A percentile compares a stretch with the other conserved stretches of the same genome.
Evolutionary conservation across 2,329 filamentous ascomycete genomes (phyloP).

Genomic region (Xylaria sp.): DNA sequence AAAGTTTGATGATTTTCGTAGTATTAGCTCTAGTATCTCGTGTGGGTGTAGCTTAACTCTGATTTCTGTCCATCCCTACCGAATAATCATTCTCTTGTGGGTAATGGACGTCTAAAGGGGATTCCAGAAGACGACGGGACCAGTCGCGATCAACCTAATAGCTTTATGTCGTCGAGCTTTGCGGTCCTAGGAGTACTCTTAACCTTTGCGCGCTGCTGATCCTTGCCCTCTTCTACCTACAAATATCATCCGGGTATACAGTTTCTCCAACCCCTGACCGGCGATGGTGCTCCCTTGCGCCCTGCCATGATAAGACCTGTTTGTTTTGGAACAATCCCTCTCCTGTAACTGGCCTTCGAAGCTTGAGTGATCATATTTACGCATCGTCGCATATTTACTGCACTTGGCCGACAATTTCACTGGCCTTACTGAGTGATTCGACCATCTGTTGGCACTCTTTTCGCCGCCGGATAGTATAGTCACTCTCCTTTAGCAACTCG

Average conservation of each 20-base stretch:
- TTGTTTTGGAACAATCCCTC: neutral
- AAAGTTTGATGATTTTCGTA: slow-evolving; percentile 17
- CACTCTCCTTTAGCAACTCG: slow-evolving; percentile 95
- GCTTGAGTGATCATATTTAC: slow-evolving; percentile 20
- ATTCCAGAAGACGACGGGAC: slow-evolving; percentile 6
- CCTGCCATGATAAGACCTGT: slow-evolving; percentile 2
- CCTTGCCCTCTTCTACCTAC: slow-evolving; percentile 25
- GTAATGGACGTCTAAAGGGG: slow-evolving; percentile 21
- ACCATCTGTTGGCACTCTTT: slow-evolving; percentile 99
- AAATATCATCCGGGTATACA: slow-evolving; percentile 14
- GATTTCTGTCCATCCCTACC: slow-evolving; percentile 21
- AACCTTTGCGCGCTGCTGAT: slow-evolving; percentile 13
- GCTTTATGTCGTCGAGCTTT: slow-evolving; percentile 20
- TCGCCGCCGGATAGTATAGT: slow-evolving; percentile 92
- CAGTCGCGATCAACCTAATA: slow-evolving; percentile 6
- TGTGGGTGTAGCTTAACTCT: slow-evolving; percentile 19
- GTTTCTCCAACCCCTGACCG: slow-evolving; percentile 23
- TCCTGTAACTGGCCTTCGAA: neutral
- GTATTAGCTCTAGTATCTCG: slow-evolving; percentile 31
- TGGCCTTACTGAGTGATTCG: slow-evolving; percentile 87
- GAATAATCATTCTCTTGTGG: slow-evolving; percentile 24
- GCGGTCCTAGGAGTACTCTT: slow-evolving; percentile 10
- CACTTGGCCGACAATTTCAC: slow-evolving; percentile 92
- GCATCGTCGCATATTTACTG: slow-evolving; percentile 56
- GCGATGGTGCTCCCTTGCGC: slow-evolving; percentile 6